Evolutionary conservation across 805 yeast species (phyloP), one percentile per base, ranked within the genome.

Genomic region (Metschnikowia reukaufii): DNA sequence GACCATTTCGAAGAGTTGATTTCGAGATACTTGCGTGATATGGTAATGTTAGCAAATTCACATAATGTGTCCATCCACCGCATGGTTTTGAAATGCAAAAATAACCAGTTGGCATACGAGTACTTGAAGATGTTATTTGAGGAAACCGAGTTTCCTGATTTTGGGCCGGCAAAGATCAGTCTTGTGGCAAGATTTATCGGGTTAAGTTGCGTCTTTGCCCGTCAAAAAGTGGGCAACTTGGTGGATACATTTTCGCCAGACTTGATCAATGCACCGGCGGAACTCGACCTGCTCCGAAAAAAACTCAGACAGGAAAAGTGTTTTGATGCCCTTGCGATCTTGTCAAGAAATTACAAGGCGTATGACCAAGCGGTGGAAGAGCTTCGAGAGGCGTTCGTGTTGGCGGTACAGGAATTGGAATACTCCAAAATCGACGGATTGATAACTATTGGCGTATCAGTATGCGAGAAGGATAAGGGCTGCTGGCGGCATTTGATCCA

Each of bases 11-110:
- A 36, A 12, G 41, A 41, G 21, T 57, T 70, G 31, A 45, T 62
- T 1, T 46, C 42, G 1, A 58, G 62, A 4, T 73, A 76, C 50
- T 57, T 70, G 1, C 49, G 44, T 1, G 65, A 61, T 7, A 64
- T 79, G 57, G 73, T 74, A 4, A 45, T 42, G 3, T 46, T 74
- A 4, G 60, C 81, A 9, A 57, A 68, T 12, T 56, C 55, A 13
- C 62, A 68, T 51, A 57, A 65, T 40, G 78, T 79, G 0, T 47
- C 53, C 1, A 49, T 81, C 31, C 80, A 79, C 54, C 39, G 47
- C 1, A 63, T 66, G 40, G 63, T 73, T 1, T 54, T 79, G 30
- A 45, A 56, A 1, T 50, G 70, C 19, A 42, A 62, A 9, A 67
- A 63, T 37, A 45, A 35, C 0, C 15, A 33, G 27, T 15, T 29